Percentiles rank a stretch among this genome's conserved stretches.
These are phyloP conservation scores for Aspergillus sp. DNA, from an alignment of 2,329 filamentous ascomycete genomes.

Conservation along the genomic window DNA sequence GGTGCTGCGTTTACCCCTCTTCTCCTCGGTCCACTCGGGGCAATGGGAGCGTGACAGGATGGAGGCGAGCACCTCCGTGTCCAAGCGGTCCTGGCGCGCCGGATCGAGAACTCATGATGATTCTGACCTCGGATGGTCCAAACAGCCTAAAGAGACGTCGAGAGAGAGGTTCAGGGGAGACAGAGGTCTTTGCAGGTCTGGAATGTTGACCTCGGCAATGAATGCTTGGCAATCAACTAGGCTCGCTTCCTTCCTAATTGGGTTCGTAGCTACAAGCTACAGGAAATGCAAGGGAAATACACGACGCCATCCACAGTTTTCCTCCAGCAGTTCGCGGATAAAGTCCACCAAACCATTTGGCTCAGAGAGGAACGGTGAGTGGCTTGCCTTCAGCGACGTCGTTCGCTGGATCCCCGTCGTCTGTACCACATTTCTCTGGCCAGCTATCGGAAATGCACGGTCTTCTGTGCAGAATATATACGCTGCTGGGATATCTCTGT, in stretches of 20 bases:
- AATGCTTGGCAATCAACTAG: background rate
- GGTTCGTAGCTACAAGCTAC: background rate
- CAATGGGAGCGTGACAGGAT: no score
- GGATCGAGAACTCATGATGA: no score
- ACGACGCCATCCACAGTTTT: background rate
- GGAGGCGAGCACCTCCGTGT: no score
- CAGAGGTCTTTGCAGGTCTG: background rate
- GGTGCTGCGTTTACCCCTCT: background rate
- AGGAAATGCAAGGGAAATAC: background rate
- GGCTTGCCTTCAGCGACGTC: background rate
- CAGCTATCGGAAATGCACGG: background rate
- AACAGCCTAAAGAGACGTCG: background rate
- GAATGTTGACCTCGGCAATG: background rate
- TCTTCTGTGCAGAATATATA: constrained; percentile 2
- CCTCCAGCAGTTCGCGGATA: background rate
- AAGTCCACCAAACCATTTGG: background rate
- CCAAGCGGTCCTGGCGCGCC: no score
- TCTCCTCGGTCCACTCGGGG: background rate
- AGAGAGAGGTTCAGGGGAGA: background rate
- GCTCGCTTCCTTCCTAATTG: background rate
- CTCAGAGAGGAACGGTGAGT: background rate
- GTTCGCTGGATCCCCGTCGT: background rate
- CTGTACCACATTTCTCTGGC: background rate
- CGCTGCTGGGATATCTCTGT: background rate
- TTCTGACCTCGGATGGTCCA: no score